phyloP scores from a whole-genome alignment of 305 asterid species.

The Stenogyne calaminthoides region DNA sequence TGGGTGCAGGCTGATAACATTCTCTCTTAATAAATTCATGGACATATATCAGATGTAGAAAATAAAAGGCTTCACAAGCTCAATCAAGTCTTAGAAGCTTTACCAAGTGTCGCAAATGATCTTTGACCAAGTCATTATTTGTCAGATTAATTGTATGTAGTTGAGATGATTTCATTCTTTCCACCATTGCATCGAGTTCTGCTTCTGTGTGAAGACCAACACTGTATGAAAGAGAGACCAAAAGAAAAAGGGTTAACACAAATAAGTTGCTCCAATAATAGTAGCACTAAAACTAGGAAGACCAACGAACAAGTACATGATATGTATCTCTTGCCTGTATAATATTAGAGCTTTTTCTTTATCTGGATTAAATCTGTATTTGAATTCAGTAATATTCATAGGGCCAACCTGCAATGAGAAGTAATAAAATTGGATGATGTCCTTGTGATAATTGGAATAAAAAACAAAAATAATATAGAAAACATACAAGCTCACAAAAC shows the following conservation, averaged over 20 bases:
- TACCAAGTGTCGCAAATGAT: conserved; percentile 90
- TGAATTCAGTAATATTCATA: conserved; percentile 83
- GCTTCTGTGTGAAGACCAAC: conserved; percentile 47
- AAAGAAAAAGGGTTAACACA: not conserved
- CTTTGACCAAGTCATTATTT: conserved; percentile 83
- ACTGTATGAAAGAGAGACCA: conserved; percentile 26
- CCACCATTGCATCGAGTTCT: conserved; percentile 47
- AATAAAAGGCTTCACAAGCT: conserved; percentile 4
- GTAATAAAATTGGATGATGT: not conserved
- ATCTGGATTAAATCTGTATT: conserved; percentile 66
- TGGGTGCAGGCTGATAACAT: not conserved
- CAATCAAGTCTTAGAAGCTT: conserved; percentile 16
- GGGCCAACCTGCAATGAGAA: conserved; percentile 68
- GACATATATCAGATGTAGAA: conserved; percentile 9
- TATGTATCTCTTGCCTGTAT: conserved; percentile 63
- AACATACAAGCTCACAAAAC: conserved; percentile 68
- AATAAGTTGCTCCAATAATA: conserved; percentile 3
- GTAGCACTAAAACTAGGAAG: conserved; percentile 2
- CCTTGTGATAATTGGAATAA: conserved; percentile 1
- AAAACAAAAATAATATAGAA: not conserved
- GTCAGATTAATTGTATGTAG: conserved; percentile 72
- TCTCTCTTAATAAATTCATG: not conserved
- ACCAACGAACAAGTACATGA: conserved; percentile 11
- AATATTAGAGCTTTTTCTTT: conserved; percentile 66
- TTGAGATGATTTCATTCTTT: conserved; percentile 54